Evolutionary conservation across 257 asterid species (phyloP).

Genomic region (Primulina tabacum): DNA sequence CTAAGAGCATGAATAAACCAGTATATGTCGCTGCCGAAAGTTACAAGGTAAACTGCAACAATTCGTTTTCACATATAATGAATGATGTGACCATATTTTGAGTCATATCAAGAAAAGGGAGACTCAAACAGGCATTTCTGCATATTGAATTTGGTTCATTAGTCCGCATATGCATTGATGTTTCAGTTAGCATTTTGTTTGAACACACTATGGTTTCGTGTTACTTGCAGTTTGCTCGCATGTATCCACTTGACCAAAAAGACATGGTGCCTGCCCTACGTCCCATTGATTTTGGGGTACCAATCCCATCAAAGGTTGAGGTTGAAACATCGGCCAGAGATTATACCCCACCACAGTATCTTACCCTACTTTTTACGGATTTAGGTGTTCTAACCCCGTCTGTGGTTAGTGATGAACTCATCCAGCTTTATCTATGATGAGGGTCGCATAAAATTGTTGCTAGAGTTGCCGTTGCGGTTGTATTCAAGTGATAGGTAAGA

Average conservation of each 20-base stretch:
- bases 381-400: slow-evolving; percentile 91
- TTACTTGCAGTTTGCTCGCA: slow-evolving; percentile 78
- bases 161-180: background rate
- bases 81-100: background rate
- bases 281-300: slow-evolving; percentile 91
- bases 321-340: slow-evolving; percentile 95
- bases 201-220: background rate
- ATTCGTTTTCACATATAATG: background rate
- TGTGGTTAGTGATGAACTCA: slow-evolving; percentile 87
- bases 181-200: background rate
- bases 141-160: slow-evolving; percentile 1
- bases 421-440: slow-evolving; percentile 63
- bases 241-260: slow-evolving; percentile 81
- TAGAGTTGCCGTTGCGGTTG: slow-evolving; percentile 8
- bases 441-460: slow-evolving; percentile 2
- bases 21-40: slow-evolving; percentile 96
- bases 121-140: background rate
- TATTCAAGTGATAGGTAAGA: background rate
- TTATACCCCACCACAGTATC: slow-evolving; percentile 87
- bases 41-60: slow-evolving; percentile 56
- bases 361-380: slow-evolving; percentile 79
- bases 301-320: slow-evolving; percentile 85
- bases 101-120: slow-evolving; percentile 2
- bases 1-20: slow-evolving; percentile 95
- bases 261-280: slow-evolving; percentile 91